A percentile compares a stretch with the other conserved stretches of the same genome.
phyloP scores from a whole-genome alignment of 1,139 yeast species.

The Nakaseomyces kungkrabaensis region DNA sequence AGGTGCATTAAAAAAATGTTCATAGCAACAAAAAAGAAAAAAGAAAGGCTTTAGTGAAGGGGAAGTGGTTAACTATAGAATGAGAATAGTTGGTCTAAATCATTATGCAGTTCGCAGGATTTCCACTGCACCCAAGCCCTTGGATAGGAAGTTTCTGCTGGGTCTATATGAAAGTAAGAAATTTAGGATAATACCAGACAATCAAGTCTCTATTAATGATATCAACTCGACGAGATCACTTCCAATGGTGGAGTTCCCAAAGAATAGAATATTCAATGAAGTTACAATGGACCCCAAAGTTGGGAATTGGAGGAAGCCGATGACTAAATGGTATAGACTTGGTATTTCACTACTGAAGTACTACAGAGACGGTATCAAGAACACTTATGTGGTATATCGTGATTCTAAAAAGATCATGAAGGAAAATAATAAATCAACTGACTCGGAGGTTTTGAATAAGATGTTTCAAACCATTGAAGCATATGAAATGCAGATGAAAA shows the following conservation, averaged over 20 bases:
- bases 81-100: not conserved
- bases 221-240: slow-evolving; percentile 14
- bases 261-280: slow-evolving; percentile 12
- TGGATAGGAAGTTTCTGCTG: not conserved
- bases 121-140: not conserved
- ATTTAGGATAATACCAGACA: not conserved
- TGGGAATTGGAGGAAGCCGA: slow-evolving; percentile 23
- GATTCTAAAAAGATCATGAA: slow-evolving; percentile 8
- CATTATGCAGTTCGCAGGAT: not conserved
- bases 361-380: slow-evolving; percentile 20
- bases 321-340: slow-evolving; percentile 21
- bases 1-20: too few relatives aligned
- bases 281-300: slow-evolving; percentile 15
- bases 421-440: not conserved
- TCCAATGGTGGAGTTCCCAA: slow-evolving; percentile 18
- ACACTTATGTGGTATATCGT: slow-evolving; percentile 15
- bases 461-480: slow-evolving; percentile 13
- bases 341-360: slow-evolving; percentile 17
- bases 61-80: not conserved
- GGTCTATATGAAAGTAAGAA: not conserved
- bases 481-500: slow-evolving; percentile 11
- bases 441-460: not conserved
- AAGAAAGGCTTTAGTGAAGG: too few relatives aligned
- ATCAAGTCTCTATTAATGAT: not conserved
- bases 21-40: too few relatives aligned